Base-by-base conservation (phyloP, 768 basidiomycete genomes). In the Mycena chlorophos region DNA sequence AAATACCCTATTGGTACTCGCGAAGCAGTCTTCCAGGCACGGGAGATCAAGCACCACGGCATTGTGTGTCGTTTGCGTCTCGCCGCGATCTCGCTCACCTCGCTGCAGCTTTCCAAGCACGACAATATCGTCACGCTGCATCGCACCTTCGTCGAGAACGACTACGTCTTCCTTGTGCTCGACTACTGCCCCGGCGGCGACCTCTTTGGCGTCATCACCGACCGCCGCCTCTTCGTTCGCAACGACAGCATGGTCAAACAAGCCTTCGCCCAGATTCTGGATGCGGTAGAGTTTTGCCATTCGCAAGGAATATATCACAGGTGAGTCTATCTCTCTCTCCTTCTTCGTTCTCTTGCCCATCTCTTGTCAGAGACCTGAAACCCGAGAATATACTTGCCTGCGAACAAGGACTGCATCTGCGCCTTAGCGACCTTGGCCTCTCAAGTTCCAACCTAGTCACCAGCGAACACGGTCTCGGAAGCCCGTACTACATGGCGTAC, bases 351-450 rank as follows among this genome's bases (percentile, higher is more conserved):
- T 34, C 31, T 34, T 34, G 8, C 10, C 31, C 8, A 8, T 8
- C 31, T 17, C 8, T 34, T 34, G 10, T 8, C 31, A 34, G 45
- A 6, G 23, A 46, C n/a, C 45, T 46, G 23, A 94, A 94, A 69
- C 91, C 91, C 0, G 92, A 93, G 68, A 91, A 87, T 67, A 77
- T 92, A n/a, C 25, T 72, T 94, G 31, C 85, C 82, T 65, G 79
- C 68, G 56, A 71, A 68, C 65, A 83, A 70, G 49, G 85, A 86
- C 16, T 65, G 38, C 70, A 73, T 57, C 75, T 91, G 30, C 78
- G 76, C 53, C 75, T 93, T 48, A 84, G 88, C 5, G 91, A 94
- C 70, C 94, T 93, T 76, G 91, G 92, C 16, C 73, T 91, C 38
- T 80, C 84, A 0, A 86, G 81, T 5, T 72, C 71, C 48, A 69